Conservation (phyloP, 2,329 filamentous ascomycete species). For the Hypocrella siamensis region DNA sequence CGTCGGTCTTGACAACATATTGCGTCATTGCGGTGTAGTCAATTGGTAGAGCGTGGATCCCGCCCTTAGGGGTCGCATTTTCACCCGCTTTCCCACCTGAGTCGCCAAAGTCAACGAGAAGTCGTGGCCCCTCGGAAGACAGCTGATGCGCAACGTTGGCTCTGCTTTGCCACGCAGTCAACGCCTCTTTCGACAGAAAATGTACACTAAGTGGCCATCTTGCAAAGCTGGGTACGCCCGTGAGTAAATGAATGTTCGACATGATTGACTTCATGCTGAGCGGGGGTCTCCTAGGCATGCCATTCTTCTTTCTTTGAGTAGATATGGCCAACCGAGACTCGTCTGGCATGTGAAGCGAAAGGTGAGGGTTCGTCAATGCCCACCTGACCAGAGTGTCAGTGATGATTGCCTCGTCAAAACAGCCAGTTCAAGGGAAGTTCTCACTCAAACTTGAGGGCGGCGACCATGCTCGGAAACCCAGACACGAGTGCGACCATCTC, state of each 20-base stretch:
- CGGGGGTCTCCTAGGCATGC: slow-evolving; percentile 39
- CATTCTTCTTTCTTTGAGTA: slow-evolving; percentile 33
- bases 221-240: slow-evolving; percentile 64
- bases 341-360: slow-evolving; percentile 61
- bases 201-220: slow-evolving; percentile 70
- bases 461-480: slow-evolving; percentile 75
- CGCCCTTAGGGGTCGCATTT: slow-evolving; percentile 15
- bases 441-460: slow-evolving; percentile 87
- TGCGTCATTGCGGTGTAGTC: slow-evolving; percentile 36
- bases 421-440: slow-evolving; percentile 10
- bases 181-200: slow-evolving; percentile 61
- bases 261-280: slow-evolving; percentile 52
- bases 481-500: slow-evolving; percentile 78
- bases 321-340: slow-evolving; percentile 41
- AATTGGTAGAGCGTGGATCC: slow-evolving; percentile 38
- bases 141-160: slow-evolving; percentile 30
- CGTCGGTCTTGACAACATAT: slow-evolving; percentile 39
- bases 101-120: slow-evolving; percentile 39
- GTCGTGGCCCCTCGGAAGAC: slow-evolving; percentile 30
- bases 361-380: slow-evolving; percentile 78
- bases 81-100: slow-evolving; percentile 3
- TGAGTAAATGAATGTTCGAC: slow-evolving; percentile 66
- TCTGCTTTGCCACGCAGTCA: slow-evolving; percentile 51
- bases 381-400: slow-evolving; percentile 39
- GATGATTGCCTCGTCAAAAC: not conserved